Evolutionary conservation across 2,329 filamentous ascomycete genomes (phyloP), one percentile per base, ranked within the genome.

Genomic region (Thermoascus crustaceus): DNA sequence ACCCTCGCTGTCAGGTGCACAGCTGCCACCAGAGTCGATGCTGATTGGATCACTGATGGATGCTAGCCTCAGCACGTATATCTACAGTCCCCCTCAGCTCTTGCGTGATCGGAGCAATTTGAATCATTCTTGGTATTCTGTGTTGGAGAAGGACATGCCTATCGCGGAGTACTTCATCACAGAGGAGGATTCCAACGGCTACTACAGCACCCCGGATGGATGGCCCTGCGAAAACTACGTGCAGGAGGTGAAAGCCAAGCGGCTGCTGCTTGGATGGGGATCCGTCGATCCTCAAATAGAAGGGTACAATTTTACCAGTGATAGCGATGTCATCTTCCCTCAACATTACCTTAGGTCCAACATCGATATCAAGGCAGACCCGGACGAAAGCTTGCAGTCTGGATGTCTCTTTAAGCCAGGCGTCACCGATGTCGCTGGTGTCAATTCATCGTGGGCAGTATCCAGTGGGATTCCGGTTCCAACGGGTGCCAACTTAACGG

Each of bases 161-260:
- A 60, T 69, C 13, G 44, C 55, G 3, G 64, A 68, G 16, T 82
- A 79, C 46, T 78, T 74, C 39, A 59, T 58, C 4, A 60, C 63
- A 1, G 49, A 66, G 6, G 48, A 54, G 18, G 46, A 60, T 25
- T 31, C 46, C 7, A 45, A 55, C 3, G 60, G 64, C 11, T 44
- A 38, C n/a, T 57, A 59, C 22, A 64, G 63, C 13, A 80, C 76
- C 1, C 50, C 63, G 1, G 67, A 78, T 54, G 78, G 78, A 7
- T 82, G 78, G 78, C 78, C 78, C 0, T 72, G 69, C n/a, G 71
- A 75, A 44, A 65, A 68, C 13, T 77, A 69, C 44, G 55, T 80
- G 21, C 73, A 77, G 44, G 66, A 79, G 29, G 60, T 64, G 2
- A 59, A 66, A 30, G 63, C 65, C n/a, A 68, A 68, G 43, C 64